Evolutionary conservation across 2,329 filamentous ascomycete species (phyloP).

Genomic region (Amesomyces nigricolor): DNA sequence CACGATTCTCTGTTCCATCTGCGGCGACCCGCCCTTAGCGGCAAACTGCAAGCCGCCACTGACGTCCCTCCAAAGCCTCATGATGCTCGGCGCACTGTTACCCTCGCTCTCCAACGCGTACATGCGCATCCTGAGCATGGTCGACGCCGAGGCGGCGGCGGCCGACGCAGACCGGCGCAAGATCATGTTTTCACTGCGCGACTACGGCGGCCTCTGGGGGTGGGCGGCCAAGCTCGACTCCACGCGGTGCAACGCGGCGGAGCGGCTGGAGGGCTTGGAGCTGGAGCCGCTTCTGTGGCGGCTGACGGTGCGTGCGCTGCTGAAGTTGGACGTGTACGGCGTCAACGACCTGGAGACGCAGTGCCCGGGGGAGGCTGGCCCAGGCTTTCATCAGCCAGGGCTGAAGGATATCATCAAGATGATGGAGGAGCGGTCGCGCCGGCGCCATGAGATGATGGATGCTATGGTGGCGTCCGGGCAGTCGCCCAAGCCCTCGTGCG

Average conservation of each 20-base stretch:
- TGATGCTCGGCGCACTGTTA: constrained; percentile 53
- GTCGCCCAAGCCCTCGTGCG: constrained; percentile 15
- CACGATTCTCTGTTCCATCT: constrained; percentile 46
- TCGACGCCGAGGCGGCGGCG: constrained; percentile 45
- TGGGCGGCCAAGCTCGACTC: constrained; percentile 25
- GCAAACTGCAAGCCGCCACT: constrained; percentile 31
- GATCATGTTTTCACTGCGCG: constrained; percentile 41
- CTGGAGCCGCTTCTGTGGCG: constrained; percentile 53
- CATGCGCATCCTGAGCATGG: constrained; percentile 46
- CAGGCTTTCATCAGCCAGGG: constrained; percentile 38
- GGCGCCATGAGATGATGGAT: constrained; percentile 47
- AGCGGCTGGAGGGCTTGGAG: constrained; percentile 37
- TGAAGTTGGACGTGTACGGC: constrained; percentile 55
- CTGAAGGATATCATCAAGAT: constrained; percentile 49
- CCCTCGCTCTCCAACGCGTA: constrained; percentile 55
- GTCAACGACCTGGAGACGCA: constrained; percentile 28
- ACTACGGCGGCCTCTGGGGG: constrained; percentile 47
- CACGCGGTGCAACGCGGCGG: constrained; percentile 27
- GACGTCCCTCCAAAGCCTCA: constrained; percentile 51
- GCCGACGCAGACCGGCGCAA: constrained; percentile 40
- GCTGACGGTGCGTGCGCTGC: constrained; percentile 46
- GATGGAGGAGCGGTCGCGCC: constrained; percentile 46
- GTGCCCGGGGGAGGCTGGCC: not conserved
- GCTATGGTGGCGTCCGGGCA: constrained; percentile 38
- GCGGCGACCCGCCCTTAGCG: constrained; percentile 36